These are phyloP conservation scores for Arthroderma uncinatum DNA, from an alignment of 2,329 filamentous ascomycete genomes.

Conservation along the genomic window DNA sequence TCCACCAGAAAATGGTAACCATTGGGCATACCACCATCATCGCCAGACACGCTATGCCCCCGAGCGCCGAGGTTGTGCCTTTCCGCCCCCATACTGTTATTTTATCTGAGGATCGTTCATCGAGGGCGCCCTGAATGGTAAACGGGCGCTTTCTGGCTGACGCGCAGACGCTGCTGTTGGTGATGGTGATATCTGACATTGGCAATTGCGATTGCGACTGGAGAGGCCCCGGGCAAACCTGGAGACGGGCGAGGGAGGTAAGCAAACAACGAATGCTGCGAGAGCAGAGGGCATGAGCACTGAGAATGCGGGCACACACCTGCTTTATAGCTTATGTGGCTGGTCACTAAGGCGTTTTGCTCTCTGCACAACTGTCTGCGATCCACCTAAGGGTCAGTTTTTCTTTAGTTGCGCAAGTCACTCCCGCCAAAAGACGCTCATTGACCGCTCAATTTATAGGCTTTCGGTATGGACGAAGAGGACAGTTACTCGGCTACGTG, in stretches of 20 bases:
- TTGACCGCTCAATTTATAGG: not conserved
- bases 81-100: constrained; percentile 3
- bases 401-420: not conserved
- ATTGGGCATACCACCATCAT: not conserved
- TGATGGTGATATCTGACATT: constrained; percentile 2
- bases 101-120: not conserved
- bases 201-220: not conserved
- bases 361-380: not conserved
- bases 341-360: not conserved
- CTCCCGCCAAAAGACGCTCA: constrained; percentile 1
- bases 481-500: not conserved
- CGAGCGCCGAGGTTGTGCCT: not conserved
- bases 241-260: not conserved
- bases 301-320: not conserved
- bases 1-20: constrained; percentile 2
- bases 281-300: not conserved
- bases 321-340: not conserved
- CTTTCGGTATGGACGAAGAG: not conserved
- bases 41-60: not conserved
- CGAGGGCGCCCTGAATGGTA: not conserved
- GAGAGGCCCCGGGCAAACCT: not conserved
- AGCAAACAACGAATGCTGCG: not conserved
- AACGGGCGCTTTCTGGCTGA: constrained; percentile 1
- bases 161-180: constrained; percentile 4
- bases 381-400: not conserved